Evolutionary conservation across 2,329 filamentous ascomycete species (phyloP).

Genomic region (Venturiaceae sp.): DNA sequence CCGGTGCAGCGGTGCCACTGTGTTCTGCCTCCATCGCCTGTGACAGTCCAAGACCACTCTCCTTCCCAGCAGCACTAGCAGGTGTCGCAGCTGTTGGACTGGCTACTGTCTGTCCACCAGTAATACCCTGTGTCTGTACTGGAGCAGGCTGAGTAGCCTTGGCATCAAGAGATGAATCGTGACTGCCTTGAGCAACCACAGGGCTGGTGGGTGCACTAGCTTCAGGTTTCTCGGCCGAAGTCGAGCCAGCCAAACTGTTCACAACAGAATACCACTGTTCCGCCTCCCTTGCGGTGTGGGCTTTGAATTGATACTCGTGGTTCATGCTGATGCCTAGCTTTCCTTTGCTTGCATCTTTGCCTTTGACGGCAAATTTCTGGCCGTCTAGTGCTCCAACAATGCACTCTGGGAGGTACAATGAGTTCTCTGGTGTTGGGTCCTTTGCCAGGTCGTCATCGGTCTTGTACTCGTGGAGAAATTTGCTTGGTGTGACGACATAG

Average conservation of each 20-base stretch:
- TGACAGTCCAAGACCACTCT: neutral
- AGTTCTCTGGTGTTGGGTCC: constrained; percentile 76
- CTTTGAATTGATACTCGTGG: constrained; percentile 80
- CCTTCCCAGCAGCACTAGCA: neutral
- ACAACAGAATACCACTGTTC: constrained; percentile 79
- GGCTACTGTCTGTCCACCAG: neutral
- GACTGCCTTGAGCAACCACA: neutral
- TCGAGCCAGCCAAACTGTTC: constrained; percentile 44
- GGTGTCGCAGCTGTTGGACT: neutral
- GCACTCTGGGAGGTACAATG: constrained; percentile 87
- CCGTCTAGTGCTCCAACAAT: constrained; percentile 62
- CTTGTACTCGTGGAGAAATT: constrained; percentile 93
- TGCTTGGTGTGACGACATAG: constrained; percentile 82
- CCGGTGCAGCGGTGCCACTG: neutral
- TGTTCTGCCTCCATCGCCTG: neutral
- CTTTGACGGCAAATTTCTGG: constrained; percentile 88
- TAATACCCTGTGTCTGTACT: neutral
- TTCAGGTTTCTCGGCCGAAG: constrained; percentile 29
- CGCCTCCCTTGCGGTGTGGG: constrained; percentile 69
- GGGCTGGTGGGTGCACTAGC: constrained; percentile 18
- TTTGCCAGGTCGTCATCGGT: constrained; percentile 66
- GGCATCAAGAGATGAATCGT: neutral
- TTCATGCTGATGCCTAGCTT: constrained; percentile 68
- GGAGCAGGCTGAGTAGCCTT: neutral
- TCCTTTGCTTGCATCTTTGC: constrained; percentile 75